Evolutionary conservation across 306 rosid species (phyloP), one percentile per base, ranked within the genome.

Genomic region (Dalbergia cochinchinensis): DNA sequence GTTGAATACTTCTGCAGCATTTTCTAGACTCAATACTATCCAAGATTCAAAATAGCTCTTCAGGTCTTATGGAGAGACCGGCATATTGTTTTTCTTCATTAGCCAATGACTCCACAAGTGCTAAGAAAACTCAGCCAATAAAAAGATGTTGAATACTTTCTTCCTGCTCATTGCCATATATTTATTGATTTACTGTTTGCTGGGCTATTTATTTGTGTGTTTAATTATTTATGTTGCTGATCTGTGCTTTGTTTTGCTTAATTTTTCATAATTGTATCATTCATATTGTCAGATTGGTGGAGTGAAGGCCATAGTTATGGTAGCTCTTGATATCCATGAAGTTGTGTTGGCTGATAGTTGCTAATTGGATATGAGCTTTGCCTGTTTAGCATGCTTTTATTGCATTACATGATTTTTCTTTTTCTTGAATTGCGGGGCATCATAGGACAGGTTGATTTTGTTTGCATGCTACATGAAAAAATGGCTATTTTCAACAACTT

Each of bases 231-330:
- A 3, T 34, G 14, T 65, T 11, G 0, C 37, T 35, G 1, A 35
- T 41, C 26, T 4, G 0, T 53, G 37, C 26, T 0, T 57, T 13
- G 2, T 39, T 51, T 20, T 69, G 85, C 60, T 79, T 10, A 48
- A 14, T 69, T 8, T 35, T 65, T 83, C 18, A 51, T 51, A 51
- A 19, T 13, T 51, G 8, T 59, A 47, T 33, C 65, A 50, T 61
- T 54, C 7, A 42, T 44, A 42, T 59, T 20, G 13, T 41, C 60
- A 80, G 83, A 83, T 84, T 59, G 44, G 64, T 10, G 83, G 73
- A 65, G 64, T 18, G 71, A 26, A 44, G 61, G 59, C 3, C 67
- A 4, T 61, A 22, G 1, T 60, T 35, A 11, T 78, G 72, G 59
- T 19, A 57, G 77, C 37, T 34, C 7, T 35, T 70, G 37, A 66